phyloP scores from a whole-genome alignment of 805 yeast species.

The Spathaspora sp. region DNA sequence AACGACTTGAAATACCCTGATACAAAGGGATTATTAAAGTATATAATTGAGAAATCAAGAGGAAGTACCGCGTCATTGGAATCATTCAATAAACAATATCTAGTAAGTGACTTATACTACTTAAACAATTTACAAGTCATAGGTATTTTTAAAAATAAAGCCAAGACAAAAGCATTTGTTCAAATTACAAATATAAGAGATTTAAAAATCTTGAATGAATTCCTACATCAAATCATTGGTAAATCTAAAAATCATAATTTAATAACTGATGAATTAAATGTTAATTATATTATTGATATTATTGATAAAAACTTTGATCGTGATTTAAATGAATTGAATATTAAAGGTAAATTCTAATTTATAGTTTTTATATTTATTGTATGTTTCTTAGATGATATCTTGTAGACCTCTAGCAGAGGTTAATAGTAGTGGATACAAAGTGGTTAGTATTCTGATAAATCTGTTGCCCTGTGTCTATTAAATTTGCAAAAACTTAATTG shows the following conservation, averaged over 20 bases:
- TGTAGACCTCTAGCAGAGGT: too few relatives aligned
- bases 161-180: constrained; percentile 39
- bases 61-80: constrained; percentile 26
- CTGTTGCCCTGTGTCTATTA: too few relatives aligned
- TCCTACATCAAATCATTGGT: constrained; percentile 17
- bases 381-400: neutral
- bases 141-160: constrained; percentile 36
- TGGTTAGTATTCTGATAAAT: too few relatives aligned
- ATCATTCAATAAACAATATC: constrained; percentile 39
- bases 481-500: too few relatives aligned
- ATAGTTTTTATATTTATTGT: neutral
- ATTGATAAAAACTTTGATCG: constrained; percentile 27
- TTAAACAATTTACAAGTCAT: constrained; percentile 31
- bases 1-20: constrained; percentile 24
- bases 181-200: constrained; percentile 25
- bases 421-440: too few relatives aligned
- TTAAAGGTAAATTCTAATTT: constrained; percentile 11
- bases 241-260: constrained; percentile 6
- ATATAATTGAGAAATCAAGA: constrained; percentile 17
- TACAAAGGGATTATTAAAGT: constrained; percentile 28
- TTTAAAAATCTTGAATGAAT: constrained; percentile 19
- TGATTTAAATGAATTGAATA: constrained; percentile 1
- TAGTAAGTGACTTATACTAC: constrained; percentile 36
- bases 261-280: constrained; percentile 14
- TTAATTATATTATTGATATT: constrained; percentile 32